These are phyloP conservation scores for Beauveria australis DNA, from an alignment of 2,329 filamentous ascomycete species.

Conservation along the genomic window DNA sequence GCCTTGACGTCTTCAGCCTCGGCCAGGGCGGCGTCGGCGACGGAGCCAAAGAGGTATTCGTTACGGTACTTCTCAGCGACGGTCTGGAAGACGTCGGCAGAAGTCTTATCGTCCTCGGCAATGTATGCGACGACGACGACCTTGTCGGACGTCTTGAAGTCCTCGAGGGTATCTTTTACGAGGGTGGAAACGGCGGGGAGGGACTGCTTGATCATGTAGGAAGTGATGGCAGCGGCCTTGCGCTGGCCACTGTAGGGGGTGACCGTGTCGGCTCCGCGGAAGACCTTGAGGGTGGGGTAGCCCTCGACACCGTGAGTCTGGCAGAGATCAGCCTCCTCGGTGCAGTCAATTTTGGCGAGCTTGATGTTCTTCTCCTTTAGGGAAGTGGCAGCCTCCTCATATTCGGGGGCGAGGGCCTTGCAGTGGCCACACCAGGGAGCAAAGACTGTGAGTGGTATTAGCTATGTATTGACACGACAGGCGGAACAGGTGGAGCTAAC, in stretches of 20 bases:
- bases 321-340: conserved; percentile 87
- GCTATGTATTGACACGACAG: conserved; percentile 25
- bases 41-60: conserved; percentile 84
- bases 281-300: conserved; percentile 98
- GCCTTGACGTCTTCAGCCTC: conserved; percentile 84
- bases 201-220: conserved; percentile 98
- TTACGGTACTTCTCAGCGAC: conserved; percentile 74
- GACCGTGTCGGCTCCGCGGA: conserved; percentile 79
- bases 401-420: conserved; percentile 93
- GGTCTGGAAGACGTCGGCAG: conserved; percentile 74
- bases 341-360: conserved; percentile 88
- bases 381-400: conserved; percentile 75
- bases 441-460: conserved; percentile 53
- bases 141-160: conserved; percentile 98
- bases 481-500: conserved; percentile 41
- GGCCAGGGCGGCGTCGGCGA: conserved; percentile 74
- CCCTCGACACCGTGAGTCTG: conserved; percentile 85
- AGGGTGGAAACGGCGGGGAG: conserved; percentile 84
- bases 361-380: conserved; percentile 84
- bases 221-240: conserved; percentile 69
- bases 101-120: conserved; percentile 68
- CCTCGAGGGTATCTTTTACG: conserved; percentile 73
- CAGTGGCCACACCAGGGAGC: conserved; percentile 97
- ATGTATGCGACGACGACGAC: conserved; percentile 90
- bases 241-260: conserved; percentile 80